These are phyloP conservation scores for Kwoniella heveanensis DNA, from an alignment of 768 basidiomycete species.

Conservation along the genomic window DNA sequence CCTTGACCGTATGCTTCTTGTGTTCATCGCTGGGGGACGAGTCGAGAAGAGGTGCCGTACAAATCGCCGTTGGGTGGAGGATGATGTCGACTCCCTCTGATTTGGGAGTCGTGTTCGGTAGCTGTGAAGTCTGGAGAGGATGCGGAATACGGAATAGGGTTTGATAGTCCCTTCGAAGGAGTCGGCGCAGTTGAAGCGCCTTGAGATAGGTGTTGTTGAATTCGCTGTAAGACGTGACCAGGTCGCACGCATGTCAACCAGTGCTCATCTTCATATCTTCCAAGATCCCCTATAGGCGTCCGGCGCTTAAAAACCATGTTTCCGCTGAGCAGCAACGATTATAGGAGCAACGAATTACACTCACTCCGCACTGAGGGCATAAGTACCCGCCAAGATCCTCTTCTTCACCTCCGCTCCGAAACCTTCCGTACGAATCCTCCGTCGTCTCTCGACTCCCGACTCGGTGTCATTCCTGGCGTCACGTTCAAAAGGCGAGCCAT, in stretches of 20 bases:
- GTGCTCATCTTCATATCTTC: not conserved
- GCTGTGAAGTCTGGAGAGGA: slow-evolving; percentile 48
- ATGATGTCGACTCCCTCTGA: slow-evolving; percentile 69
- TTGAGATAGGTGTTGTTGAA: slow-evolving; percentile 97
- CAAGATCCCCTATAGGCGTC: no score
- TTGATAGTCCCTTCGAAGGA: slow-evolving; percentile 74
- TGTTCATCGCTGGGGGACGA: slow-evolving; percentile 58
- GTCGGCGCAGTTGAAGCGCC: slow-evolving; percentile 76
- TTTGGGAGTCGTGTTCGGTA: not conserved
- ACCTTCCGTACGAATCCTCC: slow-evolving; percentile 61
- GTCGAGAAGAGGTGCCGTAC: slow-evolving; percentile 71
- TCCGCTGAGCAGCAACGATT: not conserved
- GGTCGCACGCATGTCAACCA: not conserved
- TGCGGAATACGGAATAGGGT: slow-evolving; percentile 67
- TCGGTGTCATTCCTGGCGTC: slow-evolving; percentile 57
- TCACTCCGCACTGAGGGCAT: slow-evolving; percentile 88
- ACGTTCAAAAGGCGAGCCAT: slow-evolving; percentile 62
- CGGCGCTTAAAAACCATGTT: no score
- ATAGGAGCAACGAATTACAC: slow-evolving; percentile 42
- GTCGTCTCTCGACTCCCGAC: slow-evolving; percentile 55
- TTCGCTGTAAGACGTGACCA: slow-evolving; percentile 67
- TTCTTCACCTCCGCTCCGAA: slow-evolving; percentile 85
- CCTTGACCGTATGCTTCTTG: slow-evolving; percentile 45
- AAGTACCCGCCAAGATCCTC: slow-evolving; percentile 84
- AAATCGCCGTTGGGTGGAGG: slow-evolving; percentile 82